Evolutionary conservation across 805 yeast genomes (phyloP).

Genomic region (Teunomyces gatunensis): DNA sequence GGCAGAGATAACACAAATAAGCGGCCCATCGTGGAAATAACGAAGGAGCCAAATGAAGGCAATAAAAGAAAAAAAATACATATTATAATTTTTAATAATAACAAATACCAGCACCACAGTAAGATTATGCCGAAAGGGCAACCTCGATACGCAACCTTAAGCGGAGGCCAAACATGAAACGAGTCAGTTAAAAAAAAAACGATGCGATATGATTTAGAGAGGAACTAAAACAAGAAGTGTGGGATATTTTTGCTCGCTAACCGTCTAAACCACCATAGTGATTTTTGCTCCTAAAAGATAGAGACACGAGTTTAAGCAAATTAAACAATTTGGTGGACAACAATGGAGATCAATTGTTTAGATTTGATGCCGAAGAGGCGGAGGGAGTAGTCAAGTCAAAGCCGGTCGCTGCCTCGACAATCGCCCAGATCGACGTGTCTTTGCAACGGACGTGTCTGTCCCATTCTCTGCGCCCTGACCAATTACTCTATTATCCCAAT

Average conservation of each 20-base stretch:
- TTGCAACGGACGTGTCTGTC: neutral
- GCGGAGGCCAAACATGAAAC: neutral
- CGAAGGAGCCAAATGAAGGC: neutral
- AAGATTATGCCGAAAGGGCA: neutral
- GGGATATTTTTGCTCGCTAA: neutral
- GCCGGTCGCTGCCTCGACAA: neutral
- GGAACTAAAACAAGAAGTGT: neutral
- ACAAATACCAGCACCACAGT: neutral
- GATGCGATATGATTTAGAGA: neutral
- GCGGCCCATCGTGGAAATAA: neutral
- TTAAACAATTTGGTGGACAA: neutral
- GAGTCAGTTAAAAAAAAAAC: neutral
- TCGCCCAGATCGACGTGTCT: neutral
- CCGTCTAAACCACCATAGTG: too few relatives aligned
- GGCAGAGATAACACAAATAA: neutral
- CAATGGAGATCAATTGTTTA: neutral
- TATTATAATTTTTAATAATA: neutral
- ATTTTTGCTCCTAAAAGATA: too few relatives aligned
- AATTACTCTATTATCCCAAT: neutral
- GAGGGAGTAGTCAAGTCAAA: neutral
- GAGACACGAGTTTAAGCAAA: too few relatives aligned
- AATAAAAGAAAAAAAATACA: neutral
- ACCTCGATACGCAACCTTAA: neutral
- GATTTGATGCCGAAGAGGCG: neutral
- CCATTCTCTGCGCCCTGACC: neutral